Base-by-base conservation (phyloP, 371 early-diverging fungal species). In the Rhizopus sp. region DNA sequence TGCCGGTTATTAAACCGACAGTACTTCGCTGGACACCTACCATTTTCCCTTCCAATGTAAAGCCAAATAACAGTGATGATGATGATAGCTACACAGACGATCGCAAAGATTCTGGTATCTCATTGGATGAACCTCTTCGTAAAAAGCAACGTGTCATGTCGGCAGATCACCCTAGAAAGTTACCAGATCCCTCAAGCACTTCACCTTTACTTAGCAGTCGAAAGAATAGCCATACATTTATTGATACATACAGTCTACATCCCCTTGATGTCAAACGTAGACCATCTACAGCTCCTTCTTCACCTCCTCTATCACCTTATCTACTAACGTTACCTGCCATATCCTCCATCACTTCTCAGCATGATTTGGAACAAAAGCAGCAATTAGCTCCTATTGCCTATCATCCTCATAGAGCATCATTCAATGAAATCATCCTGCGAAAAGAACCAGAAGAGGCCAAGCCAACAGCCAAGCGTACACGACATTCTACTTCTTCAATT, bases 1-100 rank as follows among this genome's bases (percentile, higher is more conserved):
- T 70, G 32, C 74, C 77, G 55, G 60, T 71, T 32, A 77, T 77
- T 10, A 73, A 71, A 68, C 77, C 77, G 55, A 73, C 72, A 3
- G 74, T 70, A 6, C 35, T 69, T 15, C 59, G 70, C 63, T 76
- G 73, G 76, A 52, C 62, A 50, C 62, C 70, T 51, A 63, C 58
- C 31, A 50, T 50, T 44, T 57, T 57, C 13, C 41, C 62, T 32
- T 35, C 15, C 31, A 55, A 55, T 53, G 48, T 55, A 17, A 60
- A 53, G 47, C 45, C 56, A 30, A 38, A 51, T 41, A 46, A 49
- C 46, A 42, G 29, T 12, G 42, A 35, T 13, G 51, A 23, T 1
- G 31, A 16, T 38, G 7, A 30, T 37, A 50, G 44, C 17, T 31
- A 41, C 38, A 60, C 72, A 37, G 46, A 46, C 5, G 8, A 9